Percentiles rank a stretch among this genome's conserved stretches.
phyloP scores from a whole-genome alignment of 345 rosid species.

The Euphorbia lathyris region DNA sequence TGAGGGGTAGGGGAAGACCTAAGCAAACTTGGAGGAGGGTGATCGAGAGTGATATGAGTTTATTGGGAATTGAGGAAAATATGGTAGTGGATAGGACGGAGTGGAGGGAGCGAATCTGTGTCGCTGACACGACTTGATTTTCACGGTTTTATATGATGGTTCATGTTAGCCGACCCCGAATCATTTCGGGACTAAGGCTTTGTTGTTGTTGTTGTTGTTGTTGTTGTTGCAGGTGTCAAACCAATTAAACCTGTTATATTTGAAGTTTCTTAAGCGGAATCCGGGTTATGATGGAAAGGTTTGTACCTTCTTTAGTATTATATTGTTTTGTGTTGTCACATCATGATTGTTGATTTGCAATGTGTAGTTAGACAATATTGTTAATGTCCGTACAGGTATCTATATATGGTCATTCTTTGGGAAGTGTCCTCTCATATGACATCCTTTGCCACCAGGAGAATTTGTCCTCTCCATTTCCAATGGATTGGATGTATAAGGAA shows the following conservation, averaged over 20 bases:
- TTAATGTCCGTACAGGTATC: slow-evolving; percentile 56
- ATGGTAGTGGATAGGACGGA: no score
- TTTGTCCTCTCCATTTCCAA: slow-evolving; percentile 77
- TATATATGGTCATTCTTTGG: slow-evolving; percentile 93
- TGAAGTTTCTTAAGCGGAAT: slow-evolving; percentile 77
- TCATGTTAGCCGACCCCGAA: no score
- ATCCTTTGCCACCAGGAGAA: slow-evolving; percentile 95
- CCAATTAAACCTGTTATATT: slow-evolving; percentile 70
- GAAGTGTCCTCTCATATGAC: slow-evolving; percentile 96
- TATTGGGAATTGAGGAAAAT: no score
- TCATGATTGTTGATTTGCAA: background rate
- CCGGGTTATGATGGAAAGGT: slow-evolving; percentile 99
- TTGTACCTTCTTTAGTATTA: slow-evolving; percentile 20
- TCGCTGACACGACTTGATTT: no score
- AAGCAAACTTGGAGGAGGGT: no score
- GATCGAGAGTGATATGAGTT: no score
- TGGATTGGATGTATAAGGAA: slow-evolving; percentile 66
- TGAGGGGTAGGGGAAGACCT: no score
- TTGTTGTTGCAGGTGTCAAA: slow-evolving; percentile 76
- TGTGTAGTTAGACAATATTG: background rate
- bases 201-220: no score
- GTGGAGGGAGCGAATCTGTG: no score
- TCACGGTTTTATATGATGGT: no score
- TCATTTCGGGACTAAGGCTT: no score
- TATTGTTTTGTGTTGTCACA: slow-evolving; percentile 17